phyloP scores from a whole-genome alignment of 2,329 filamentous ascomycete species.

The Talaromyces amestolkiae region DNA sequence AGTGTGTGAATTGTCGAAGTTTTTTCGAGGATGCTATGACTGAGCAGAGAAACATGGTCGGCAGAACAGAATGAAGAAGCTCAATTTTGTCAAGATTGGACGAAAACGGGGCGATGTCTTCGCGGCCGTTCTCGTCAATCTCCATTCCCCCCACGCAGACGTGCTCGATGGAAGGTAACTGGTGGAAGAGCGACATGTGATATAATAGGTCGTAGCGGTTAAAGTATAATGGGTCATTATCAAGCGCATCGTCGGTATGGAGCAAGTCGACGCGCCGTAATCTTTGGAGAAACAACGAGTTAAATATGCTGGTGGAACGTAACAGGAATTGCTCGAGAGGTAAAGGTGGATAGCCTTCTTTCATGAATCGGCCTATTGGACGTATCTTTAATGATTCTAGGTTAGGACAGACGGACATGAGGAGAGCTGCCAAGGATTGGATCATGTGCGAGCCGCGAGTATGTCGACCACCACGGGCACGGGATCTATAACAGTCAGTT shows the following conservation, averaged over 20 bases:
- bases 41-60: constrained; percentile 20
- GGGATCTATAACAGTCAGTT: constrained; percentile 7
- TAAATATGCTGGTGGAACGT: constrained; percentile 2
- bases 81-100: constrained; percentile 17
- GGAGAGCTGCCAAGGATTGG: constrained; percentile 16
- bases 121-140: constrained; percentile 18
- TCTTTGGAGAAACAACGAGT: constrained; percentile 5
- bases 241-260: constrained; percentile 17
- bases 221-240: constrained; percentile 18
- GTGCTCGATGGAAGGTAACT: constrained; percentile 16
- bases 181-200: constrained; percentile 19
- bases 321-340: constrained; percentile 18
- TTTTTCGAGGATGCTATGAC: constrained; percentile 16
- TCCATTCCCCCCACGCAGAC: constrained; percentile 19
- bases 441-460: constrained; percentile 20
- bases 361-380: constrained; percentile 16
- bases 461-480: constrained; percentile 17
- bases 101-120: constrained; percentile 16
- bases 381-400: constrained; percentile 18
- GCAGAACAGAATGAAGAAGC: constrained; percentile 17
- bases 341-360: constrained; percentile 10
- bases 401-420: constrained; percentile 18
- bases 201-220: constrained; percentile 19
- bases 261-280: constrained; percentile 17
- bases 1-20: constrained; percentile 16